Base-by-base conservation (phyloP, 2,329 filamentous ascomycete species). In the Sarocladiaceae sp. region DNA sequence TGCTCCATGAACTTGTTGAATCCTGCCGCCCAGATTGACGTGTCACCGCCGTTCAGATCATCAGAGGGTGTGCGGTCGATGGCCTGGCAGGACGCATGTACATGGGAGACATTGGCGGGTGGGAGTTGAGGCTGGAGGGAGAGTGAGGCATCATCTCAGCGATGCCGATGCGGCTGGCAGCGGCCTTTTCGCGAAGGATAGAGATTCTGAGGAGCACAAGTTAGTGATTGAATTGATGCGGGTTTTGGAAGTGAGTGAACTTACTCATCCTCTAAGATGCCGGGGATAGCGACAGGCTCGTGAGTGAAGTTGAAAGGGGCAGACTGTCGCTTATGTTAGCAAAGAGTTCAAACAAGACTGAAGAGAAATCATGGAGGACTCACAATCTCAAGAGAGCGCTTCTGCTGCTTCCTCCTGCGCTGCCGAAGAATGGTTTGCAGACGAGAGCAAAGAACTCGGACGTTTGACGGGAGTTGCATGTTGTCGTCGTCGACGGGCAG, bases 191-290 rank as follows among this genome's bases (percentile, higher is more conserved):
- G 58, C 76, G 76, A 55, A 80, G 68, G 56, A 77, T 67, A 28
- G 68, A 62, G 57, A 80, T 68, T 56, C 77, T 80, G n/a, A n/a
- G n/a, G n/a, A n/a, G n/a, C n/a, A n/a, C n/a, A n/a, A n/a, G n/a
- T n/a, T n/a, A n/a, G n/a, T n/a, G n/a, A n/a, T n/a, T n/a, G n/a
- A n/a, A n/a, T n/a, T n/a, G n/a, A n/a, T n/a, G n/a, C n/a, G n/a
- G n/a, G n/a, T n/a, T n/a, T n/a, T 51, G 36, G 37, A 17, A 8
- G 37, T 12, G 50, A 50, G 44, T 10, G 23, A 28, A 70, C 79
- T 65, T 73, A 83, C 80, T 85, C 79, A 58, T 83, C 78, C 57
- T 80, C 72, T 42, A 76, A 77, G 37, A 83, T 69, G 35, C 80
- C 81, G 2, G 79, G 78, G 13, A 84, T 66, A 39, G 66, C 66